Evolutionary conservation across 2,329 filamentous ascomycete species (phyloP).

Genomic region (Thelonectria discophora): DNA sequence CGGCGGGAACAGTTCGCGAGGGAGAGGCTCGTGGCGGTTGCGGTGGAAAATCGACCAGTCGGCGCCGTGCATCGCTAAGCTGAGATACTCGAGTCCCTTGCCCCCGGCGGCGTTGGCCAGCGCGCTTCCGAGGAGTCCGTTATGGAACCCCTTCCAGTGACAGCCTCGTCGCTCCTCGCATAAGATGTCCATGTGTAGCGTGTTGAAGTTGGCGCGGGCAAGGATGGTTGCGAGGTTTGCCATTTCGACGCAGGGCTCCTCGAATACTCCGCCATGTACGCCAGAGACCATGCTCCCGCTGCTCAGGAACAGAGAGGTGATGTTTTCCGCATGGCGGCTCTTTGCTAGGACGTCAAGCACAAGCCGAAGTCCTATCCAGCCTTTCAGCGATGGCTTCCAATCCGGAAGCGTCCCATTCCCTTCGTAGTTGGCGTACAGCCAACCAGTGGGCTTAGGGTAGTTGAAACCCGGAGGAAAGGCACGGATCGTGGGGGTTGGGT

Average conservation of each 20-base stretch:
- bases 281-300: neutral
- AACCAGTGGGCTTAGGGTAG: neutral
- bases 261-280: neutral
- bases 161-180: neutral
- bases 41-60: no score
- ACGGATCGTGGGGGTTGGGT: conserved; percentile 35
- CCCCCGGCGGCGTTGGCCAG: neutral
- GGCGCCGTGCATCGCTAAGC: neutral
- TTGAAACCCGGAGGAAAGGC: neutral
- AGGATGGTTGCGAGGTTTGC: neutral
- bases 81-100: conserved; percentile 1
- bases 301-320: neutral
- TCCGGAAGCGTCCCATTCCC: neutral
- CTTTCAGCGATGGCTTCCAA: neutral
- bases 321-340: neutral
- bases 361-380: neutral
- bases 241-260: neutral
- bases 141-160: neutral
- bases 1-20: neutral
- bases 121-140: neutral
- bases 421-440: neutral
- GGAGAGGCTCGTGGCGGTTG: neutral
- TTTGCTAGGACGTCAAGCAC: neutral
- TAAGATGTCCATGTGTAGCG: neutral
- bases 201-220: neutral